Conservation (phyloP, 257 asterid species). For the Plectranthus barbatus region DNA sequence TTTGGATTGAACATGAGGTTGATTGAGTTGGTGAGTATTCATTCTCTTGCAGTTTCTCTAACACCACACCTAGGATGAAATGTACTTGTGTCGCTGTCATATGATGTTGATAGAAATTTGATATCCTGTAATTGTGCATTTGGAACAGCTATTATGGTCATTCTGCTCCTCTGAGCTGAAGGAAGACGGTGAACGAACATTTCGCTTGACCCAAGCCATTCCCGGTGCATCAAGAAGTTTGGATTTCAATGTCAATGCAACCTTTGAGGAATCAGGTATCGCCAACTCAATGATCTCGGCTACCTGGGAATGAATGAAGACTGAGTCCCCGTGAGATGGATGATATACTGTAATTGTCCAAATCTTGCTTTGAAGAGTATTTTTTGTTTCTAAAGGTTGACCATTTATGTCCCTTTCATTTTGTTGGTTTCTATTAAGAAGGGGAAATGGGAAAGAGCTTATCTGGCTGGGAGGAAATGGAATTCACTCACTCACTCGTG, state of each 20-base stretch:
- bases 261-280: constrained; percentile 67
- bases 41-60: neutral
- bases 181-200: constrained; percentile 46
- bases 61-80: neutral
- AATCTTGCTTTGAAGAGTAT: constrained; percentile 6
- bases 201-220: constrained; percentile 68
- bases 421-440: constrained; percentile 3
- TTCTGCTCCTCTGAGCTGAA: constrained; percentile 66
- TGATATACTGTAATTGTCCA: neutral
- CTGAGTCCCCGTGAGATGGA: neutral
- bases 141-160: constrained; percentile 73
- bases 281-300: constrained; percentile 82
- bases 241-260: constrained; percentile 37
- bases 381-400: constrained; percentile 2
- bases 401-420: neutral
- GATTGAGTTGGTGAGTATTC: neutral
- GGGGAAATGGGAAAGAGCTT: constrained; percentile 20
- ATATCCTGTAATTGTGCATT: neutral
- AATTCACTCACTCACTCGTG: neutral
- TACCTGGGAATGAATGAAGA: constrained; percentile 64
- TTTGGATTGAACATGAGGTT: neutral
- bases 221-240: constrained; percentile 57
- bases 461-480: neutral
- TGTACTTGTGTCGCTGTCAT: neutral
- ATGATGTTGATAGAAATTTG: neutral